phyloP scores from a whole-genome alignment of 805 yeast species.

The Candida vartiovaarae region DNA sequence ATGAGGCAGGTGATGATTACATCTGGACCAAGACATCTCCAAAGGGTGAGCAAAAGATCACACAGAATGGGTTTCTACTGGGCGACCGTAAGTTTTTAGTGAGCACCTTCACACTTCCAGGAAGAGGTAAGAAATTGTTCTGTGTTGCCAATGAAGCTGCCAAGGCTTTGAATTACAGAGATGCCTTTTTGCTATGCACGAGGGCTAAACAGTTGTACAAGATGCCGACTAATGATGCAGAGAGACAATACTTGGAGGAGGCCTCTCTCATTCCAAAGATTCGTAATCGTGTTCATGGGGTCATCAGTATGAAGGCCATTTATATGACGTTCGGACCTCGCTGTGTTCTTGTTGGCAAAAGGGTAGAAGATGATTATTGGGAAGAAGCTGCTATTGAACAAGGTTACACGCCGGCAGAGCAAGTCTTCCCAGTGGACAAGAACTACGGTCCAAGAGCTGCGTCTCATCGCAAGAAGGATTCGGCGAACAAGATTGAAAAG shows the following conservation, averaged over 20 bases:
- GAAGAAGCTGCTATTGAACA: slow-evolving; percentile 36
- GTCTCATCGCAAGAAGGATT: slow-evolving; percentile 3
- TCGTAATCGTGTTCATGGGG: slow-evolving; percentile 15
- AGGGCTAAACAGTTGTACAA: slow-evolving; percentile 31
- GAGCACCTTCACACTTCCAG: slow-evolving; percentile 34
- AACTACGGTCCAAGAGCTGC: slow-evolving; percentile 5
- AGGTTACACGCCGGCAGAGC: slow-evolving; percentile 38
- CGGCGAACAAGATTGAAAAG: neutral
- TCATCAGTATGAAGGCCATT: slow-evolving; percentile 35
- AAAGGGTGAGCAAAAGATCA: slow-evolving; percentile 40
- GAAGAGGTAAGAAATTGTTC: slow-evolving; percentile 29
- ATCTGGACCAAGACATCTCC: slow-evolving; percentile 28
- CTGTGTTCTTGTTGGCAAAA: slow-evolving; percentile 36
- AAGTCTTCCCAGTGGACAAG: slow-evolving; percentile 29
- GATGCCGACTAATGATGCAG: slow-evolving; percentile 29
- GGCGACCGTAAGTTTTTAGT: slow-evolving; percentile 35
- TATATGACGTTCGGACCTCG: slow-evolving; percentile 47
- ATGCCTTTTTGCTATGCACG: slow-evolving; percentile 45
- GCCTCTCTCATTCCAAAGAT: slow-evolving; percentile 20
- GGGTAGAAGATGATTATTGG: slow-evolving; percentile 53
- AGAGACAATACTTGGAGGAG: slow-evolving; percentile 30
- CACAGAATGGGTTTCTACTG: slow-evolving; percentile 30
- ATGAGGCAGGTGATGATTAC: slow-evolving; percentile 19
- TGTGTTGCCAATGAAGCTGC: slow-evolving; percentile 36
- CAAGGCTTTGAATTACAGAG: slow-evolving; percentile 37